Evolutionary conservation across 352 stramenopile genomes (phyloP).

Genomic region (Labyrinthula sp.): DNA sequence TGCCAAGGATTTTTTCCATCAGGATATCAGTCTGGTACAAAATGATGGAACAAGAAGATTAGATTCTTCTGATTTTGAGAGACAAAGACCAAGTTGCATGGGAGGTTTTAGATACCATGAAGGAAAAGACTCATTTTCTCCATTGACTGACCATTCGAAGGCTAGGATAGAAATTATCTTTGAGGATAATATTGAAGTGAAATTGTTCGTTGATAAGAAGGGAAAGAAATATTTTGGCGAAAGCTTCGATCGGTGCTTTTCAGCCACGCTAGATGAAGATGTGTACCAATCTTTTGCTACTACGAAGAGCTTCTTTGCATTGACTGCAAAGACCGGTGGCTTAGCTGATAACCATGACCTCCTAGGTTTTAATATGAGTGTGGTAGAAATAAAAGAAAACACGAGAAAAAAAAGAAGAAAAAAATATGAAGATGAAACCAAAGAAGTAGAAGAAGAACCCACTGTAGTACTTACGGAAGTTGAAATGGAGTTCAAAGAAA

Average conservation of each 20-base stretch:
- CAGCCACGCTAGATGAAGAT: conserved; percentile 16
- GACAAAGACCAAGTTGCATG: too few relatives aligned
- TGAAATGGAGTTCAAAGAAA: conserved; percentile 5
- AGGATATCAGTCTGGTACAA: conserved; percentile 41
- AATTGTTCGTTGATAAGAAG: conserved; percentile 32
- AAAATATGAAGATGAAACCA: too few relatives aligned
- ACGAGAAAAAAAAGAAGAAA: too few relatives aligned
- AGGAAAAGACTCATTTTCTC: conserved; percentile 15
- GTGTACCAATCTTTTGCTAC: too few relatives aligned
- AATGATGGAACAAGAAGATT: conserved; percentile 35
- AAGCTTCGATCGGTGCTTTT: conserved; percentile 34
- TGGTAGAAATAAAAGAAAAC: too few relatives aligned
- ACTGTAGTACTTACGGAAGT: conserved; percentile 12
- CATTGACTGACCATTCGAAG: conserved; percentile 4
- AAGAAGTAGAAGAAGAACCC: conserved; percentile 29
- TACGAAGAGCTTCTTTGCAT: conserved; percentile 38
- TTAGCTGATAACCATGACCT: conserved; percentile 53
- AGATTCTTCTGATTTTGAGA: too few relatives aligned
- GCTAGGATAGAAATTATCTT: not conserved
- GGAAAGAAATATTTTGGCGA: conserved; percentile 31
- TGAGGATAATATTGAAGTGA: conserved; percentile 28
- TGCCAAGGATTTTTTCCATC: conserved; percentile 37
- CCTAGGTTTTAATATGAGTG: conserved; percentile 32
- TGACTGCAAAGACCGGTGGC: conserved; percentile 44
- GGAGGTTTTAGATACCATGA: conserved; percentile 26